Evolutionary conservation across 768 basidiomycete species (phyloP).

Genomic region (Lactifluus rugatus): DNA sequence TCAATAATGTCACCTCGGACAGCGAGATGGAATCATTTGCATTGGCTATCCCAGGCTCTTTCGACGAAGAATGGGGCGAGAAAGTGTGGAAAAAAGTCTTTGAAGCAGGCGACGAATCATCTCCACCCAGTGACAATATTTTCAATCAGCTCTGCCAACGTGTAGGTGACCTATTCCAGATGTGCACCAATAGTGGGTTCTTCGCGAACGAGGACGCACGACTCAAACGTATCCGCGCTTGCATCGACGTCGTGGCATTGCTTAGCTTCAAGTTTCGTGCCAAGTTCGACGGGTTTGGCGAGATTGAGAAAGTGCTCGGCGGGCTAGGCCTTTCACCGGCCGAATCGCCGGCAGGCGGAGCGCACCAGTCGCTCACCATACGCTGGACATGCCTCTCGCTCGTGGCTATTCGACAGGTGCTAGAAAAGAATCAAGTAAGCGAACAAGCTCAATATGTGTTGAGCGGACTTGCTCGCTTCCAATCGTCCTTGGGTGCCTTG

Average conservation of each 20-base stretch:
- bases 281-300: not conserved
- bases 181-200: not conserved
- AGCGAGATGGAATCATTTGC: not conserved
- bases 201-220: not conserved
- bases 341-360: not conserved
- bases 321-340: not conserved
- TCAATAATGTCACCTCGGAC: not conserved
- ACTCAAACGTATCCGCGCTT: not conserved
- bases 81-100: not conserved
- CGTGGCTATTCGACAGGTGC: not conserved
- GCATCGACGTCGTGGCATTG: not conserved
- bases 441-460: not conserved
- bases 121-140: not conserved
- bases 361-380: not conserved
- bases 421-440: not conserved
- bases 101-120: not conserved
- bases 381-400: conserved; percentile 6
- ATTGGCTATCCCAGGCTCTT: conserved; percentile 3
- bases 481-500: not conserved
- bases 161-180: not conserved
- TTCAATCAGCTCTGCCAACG: not conserved
- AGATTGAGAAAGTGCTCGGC: not conserved
- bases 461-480: not conserved
- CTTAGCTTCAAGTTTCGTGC: not conserved
- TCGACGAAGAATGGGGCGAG: conserved; percentile 1